These are phyloP conservation scores for Claviceps africana DNA, from an alignment of 2,329 filamentous ascomycete genomes.

Conservation along the genomic window DNA sequence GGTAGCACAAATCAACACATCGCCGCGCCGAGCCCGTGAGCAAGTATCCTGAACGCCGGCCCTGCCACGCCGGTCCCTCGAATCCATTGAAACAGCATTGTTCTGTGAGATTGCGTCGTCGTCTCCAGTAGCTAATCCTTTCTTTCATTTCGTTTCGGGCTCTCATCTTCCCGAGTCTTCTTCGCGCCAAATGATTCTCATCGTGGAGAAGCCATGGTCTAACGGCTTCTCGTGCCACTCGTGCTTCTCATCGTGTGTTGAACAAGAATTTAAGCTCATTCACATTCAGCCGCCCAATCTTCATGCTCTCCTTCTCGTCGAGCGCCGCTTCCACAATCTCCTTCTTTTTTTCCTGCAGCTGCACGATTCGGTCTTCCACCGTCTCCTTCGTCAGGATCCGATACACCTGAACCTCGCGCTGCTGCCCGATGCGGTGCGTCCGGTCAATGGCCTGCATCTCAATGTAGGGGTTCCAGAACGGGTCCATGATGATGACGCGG, in stretches of 20 bases:
- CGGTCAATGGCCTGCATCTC: constrained; percentile 88
- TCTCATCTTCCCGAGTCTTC: too few species aligned
- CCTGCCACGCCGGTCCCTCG: too few species aligned
- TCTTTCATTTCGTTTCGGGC: too few species aligned
- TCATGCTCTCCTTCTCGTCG: constrained; percentile 57
- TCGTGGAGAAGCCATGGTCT: too few species aligned
- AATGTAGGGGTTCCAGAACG: constrained; percentile 89
- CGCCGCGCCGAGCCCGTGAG: too few species aligned
- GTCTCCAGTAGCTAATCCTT: too few species aligned
- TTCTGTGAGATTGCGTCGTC: too few species aligned
- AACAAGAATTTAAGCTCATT: constrained; percentile 61
- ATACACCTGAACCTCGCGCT: constrained; percentile 60
- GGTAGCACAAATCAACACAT: too few species aligned
- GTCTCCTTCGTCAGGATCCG: constrained; percentile 63
- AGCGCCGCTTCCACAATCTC: constrained; percentile 64
- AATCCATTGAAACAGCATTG: too few species aligned
- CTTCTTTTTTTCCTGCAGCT: constrained; percentile 65
- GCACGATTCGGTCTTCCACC: constrained; percentile 76
- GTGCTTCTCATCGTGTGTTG: constrained; percentile 9
- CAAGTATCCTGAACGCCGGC: too few species aligned
- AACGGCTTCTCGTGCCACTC: not conserved
- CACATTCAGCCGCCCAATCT: constrained; percentile 50
- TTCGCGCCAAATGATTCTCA: not conserved
- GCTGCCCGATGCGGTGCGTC: constrained; percentile 76
- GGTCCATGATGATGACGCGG: constrained; percentile 80